Conservation (phyloP, 2,329 filamentous ascomycete species). For the Colletotrichum cereale region DNA sequence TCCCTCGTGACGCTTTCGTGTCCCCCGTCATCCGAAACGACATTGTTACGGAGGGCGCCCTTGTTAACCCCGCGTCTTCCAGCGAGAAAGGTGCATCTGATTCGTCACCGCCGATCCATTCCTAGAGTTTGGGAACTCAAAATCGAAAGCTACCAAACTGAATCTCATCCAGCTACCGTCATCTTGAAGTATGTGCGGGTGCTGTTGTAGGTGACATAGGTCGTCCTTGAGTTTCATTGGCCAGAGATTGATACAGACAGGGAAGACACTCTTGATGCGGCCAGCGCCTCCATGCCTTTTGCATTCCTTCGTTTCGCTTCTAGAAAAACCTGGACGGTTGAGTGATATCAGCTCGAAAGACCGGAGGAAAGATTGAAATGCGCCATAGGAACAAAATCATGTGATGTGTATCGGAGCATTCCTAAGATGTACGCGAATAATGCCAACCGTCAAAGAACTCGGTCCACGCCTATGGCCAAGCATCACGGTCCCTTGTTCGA, state of each 20-base stretch:
- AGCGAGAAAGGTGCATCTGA: conserved; percentile 11
- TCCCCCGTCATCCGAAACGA: conserved; percentile 23
- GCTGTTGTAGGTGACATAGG: neutral
- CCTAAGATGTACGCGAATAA: neutral
- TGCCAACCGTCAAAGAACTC: neutral
- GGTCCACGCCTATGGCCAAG: neutral
- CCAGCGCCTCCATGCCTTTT: neutral
- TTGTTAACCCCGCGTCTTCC: conserved; percentile 25
- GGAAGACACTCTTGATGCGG: too few species aligned
- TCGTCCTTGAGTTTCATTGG: neutral
- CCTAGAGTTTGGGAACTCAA: neutral
- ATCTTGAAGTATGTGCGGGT: neutral
- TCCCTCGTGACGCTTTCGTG: neutral
- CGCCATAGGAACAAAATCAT: too few species aligned
- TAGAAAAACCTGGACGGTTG: neutral
- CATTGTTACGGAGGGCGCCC: conserved; percentile 8
- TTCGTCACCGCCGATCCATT: conserved; percentile 21
- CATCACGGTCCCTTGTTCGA: neutral
- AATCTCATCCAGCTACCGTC: neutral
- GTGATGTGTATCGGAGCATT: neutral
- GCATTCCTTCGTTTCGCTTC: neutral
- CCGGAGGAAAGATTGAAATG: neutral
- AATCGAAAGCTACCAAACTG: neutral
- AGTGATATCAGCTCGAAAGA: neutral
- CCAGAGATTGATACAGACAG: neutral